Base-by-base conservation (phyloP, 2,329 filamentous ascomycete species). In the Ophiocordyceps camponoti-rufipedis region DNA sequence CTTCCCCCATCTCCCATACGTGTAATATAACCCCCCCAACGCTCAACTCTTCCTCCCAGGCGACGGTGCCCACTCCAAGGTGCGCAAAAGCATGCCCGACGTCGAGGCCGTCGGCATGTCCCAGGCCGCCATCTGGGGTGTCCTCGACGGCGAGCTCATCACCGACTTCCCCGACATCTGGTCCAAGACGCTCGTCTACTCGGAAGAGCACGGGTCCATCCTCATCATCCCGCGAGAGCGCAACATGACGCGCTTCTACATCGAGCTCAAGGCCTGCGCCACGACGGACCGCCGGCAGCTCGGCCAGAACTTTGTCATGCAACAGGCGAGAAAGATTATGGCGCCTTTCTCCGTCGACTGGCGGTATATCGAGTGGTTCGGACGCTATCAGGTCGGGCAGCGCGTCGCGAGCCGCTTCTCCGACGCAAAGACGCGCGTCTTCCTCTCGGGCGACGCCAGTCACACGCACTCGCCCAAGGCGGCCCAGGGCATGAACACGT, bases 101-200 rank as follows among this genome's bases (percentile, higher is more conserved):
- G 70, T 59, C 42, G 67, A 78, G 50, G 71, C 75, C 4, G 69
- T 78, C 23, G 68, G 69, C 44, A 59, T 69, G 55, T 74, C 78
- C 10, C 67, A 70, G 48, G 61, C 67, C 12, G 66, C 69, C 18
- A 67, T 74, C 33, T 85, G 81, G 81, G 81, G 80, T 46, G 80
- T 85, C 2, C 62, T 85, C 3, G 81, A 85, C 56, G 80, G 80
- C 52, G 74, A 77, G 56, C 62, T 85, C 10, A 74, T 80, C 41
- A 85, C 80, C 8, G 71, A 84, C 56, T 85, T 85, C 52, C 81
- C 81, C 1, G 80, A 85, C 53, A 72, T 85, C 43, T 85, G 80
- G 79, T 81, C 75, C 58, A 85, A 85, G 62, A 78, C 79, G 0
- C 71, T 82, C 0, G 69, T 84, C 8, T 79, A 80, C 51, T 80